A percentile compares a stretch with the other conserved stretches of the same genome.
phyloP scores from a whole-genome alignment of 169 alveolate genomes.

The Plasmodium coatneyi region DNA sequence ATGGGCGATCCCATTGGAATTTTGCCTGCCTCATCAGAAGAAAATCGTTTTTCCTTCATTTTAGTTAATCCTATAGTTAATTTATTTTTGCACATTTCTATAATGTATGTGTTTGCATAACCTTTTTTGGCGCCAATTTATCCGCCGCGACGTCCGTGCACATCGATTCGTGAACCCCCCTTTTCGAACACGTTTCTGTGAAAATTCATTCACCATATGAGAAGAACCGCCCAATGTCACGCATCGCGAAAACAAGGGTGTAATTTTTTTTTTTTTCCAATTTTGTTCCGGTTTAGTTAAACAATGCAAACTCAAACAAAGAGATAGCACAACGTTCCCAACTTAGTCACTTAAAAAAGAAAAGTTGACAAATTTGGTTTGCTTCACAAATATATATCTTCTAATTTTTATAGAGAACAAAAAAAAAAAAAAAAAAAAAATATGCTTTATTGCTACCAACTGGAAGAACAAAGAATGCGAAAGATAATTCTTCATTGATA shows the following conservation, averaged over 20 bases:
- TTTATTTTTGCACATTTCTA: neutral
- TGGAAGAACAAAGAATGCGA: neutral
- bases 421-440: slow-evolving; percentile 12
- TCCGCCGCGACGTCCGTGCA: neutral
- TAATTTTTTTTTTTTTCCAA: neutral
- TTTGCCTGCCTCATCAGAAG: neutral
- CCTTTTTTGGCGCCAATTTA: neutral
- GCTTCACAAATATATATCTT: neutral
- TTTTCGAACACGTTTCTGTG: neutral
- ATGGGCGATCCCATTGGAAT: neutral
- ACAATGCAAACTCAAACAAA: neutral
- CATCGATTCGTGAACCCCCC: neutral
- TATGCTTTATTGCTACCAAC: neutral
- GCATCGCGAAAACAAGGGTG: neutral
- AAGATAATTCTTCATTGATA: slow-evolving; percentile 30
- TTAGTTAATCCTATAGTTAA: neutral
- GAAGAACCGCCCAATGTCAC: neutral
- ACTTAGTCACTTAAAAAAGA: neutral
- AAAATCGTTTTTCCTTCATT: neutral
- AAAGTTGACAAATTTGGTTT: neutral
- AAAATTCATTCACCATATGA: neutral
- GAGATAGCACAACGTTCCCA: neutral
- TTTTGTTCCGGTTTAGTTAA: neutral
- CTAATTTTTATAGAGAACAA: slow-evolving; percentile 25
- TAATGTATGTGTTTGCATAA: neutral